phyloP scores from a whole-genome alignment of 805 yeast genomes.

The Yamadazyma phyllophila region DNA sequence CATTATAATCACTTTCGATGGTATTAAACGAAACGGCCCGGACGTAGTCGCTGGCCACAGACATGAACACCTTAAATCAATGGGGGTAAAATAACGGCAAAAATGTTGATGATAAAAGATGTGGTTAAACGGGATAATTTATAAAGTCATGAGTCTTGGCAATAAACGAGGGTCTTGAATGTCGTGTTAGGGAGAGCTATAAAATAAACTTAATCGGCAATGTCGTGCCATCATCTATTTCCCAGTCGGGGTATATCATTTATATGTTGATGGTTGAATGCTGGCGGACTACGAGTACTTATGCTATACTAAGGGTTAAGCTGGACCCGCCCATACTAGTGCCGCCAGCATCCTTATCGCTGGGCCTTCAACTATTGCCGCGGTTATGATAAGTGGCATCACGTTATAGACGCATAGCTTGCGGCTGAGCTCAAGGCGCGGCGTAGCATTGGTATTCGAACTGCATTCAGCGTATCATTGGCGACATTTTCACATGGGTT shows the following conservation, averaged over 20 bases:
- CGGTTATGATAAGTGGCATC: too few species aligned
- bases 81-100: too few species aligned
- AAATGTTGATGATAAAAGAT: neutral
- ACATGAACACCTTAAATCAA: conserved; percentile 2
- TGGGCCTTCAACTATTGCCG: too few species aligned
- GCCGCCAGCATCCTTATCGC: too few species aligned
- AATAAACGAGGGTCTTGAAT: conserved; percentile 1
- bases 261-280: neutral
- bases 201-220: neutral
- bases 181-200: neutral
- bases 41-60: conserved; percentile 18
- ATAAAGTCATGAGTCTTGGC: conserved; percentile 2
- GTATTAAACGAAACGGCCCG: conserved; percentile 47
- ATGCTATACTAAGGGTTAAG: too few species aligned
- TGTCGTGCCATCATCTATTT: neutral
- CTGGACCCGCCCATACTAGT: too few species aligned
- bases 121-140: neutral
- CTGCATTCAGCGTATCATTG: neutral
- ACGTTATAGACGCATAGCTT: neutral
- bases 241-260: neutral
- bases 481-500: neutral
- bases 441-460: neutral
- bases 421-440: neutral
- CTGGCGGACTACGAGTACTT: too few species aligned
- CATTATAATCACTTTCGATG: conserved; percentile 24